Conservation (phyloP, 2,329 filamentous ascomycete species). For the Paecilomyces formosus region DNA sequence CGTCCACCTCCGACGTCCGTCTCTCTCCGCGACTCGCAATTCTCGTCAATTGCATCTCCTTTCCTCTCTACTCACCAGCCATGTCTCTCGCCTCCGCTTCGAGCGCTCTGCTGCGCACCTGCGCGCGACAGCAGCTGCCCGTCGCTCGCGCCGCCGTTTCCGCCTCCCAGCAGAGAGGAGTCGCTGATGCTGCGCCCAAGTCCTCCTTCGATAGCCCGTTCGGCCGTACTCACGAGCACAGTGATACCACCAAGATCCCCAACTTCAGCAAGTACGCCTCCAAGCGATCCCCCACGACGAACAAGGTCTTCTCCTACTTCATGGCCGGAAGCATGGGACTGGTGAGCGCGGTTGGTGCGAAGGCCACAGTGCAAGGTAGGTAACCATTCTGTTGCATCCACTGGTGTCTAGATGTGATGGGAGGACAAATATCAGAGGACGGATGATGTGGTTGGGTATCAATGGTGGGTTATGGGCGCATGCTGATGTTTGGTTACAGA, state of each 20-base stretch:
- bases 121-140: constrained; percentile 40
- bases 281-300: constrained; percentile 59
- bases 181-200: constrained; percentile 25
- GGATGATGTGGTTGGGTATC: background rate
- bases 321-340: constrained; percentile 96
- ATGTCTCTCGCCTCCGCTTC: constrained; percentile 57
- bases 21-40: constrained; percentile 19
- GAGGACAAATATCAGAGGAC: constrained; percentile 2
- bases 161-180: constrained; percentile 35
- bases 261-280: constrained; percentile 83
- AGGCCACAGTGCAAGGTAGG: constrained; percentile 96
- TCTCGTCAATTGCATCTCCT: constrained; percentile 23
- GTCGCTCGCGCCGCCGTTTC: constrained; percentile 33
- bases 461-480: background rate
- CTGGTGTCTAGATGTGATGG: background rate
- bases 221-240: constrained; percentile 38
- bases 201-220: constrained; percentile 50
- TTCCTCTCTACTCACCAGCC: constrained; percentile 15
- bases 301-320: constrained; percentile 93
- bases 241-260: constrained; percentile 64
- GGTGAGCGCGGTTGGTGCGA: constrained; percentile 84
- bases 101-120: constrained; percentile 59
- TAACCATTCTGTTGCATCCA: constrained; percentile 10
- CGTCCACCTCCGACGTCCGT: constrained; percentile 9
- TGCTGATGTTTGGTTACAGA: constrained; percentile 51